phyloP scores from a whole-genome alignment of 2,329 filamentous ascomycete species.

The Fusarium sp. region DNA sequence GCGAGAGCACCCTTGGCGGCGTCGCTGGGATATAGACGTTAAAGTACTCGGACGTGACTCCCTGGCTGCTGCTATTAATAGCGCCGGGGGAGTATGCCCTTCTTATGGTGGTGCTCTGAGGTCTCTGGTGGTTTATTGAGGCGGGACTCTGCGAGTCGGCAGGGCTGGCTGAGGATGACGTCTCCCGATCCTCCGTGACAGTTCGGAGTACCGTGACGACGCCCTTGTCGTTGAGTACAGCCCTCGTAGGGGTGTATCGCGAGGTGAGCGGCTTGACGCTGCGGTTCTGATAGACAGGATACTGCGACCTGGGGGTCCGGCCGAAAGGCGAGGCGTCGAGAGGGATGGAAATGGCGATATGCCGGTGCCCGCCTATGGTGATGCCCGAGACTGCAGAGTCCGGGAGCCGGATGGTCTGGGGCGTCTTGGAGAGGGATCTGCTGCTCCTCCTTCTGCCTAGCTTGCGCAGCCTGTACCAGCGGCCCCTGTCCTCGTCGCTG shows the following conservation, averaged over 20 bases:
- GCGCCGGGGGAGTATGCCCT: slow-evolving; percentile 7
- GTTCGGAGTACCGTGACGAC: slow-evolving; percentile 53
- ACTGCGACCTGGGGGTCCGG: slow-evolving; percentile 48
- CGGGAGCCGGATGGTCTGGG: slow-evolving; percentile 58
- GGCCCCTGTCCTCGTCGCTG: slow-evolving; percentile 50
- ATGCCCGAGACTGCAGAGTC: slow-evolving; percentile 68
- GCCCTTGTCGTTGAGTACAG: slow-evolving; percentile 51
- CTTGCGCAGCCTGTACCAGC: slow-evolving; percentile 58
- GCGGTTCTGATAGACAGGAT: slow-evolving; percentile 46
- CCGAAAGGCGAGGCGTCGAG: slow-evolving; percentile 61
- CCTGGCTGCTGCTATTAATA: slow-evolving; percentile 27
- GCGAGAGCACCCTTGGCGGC: slow-evolving; percentile 33
- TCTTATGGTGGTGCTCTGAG: slow-evolving; percentile 6
- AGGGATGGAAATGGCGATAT: slow-evolving; percentile 73
- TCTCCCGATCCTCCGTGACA: slow-evolving; percentile 43
- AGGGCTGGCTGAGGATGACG: slow-evolving; percentile 28
- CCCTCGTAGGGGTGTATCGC: slow-evolving; percentile 44
- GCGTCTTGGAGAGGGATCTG: slow-evolving; percentile 49
- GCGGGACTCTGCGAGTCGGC: slow-evolving; percentile 20
- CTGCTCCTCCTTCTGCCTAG: slow-evolving; percentile 55
- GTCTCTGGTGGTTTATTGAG: slow-evolving; percentile 10
- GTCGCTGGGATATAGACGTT: slow-evolving; percentile 36
- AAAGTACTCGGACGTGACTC: slow-evolving; percentile 38
- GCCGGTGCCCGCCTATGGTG: slow-evolving; percentile 65
- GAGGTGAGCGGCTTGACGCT: slow-evolving; percentile 29